These are phyloP conservation scores for Quercus gilva DNA, from an alignment of 306 rosid species.

Conservation along the genomic window DNA sequence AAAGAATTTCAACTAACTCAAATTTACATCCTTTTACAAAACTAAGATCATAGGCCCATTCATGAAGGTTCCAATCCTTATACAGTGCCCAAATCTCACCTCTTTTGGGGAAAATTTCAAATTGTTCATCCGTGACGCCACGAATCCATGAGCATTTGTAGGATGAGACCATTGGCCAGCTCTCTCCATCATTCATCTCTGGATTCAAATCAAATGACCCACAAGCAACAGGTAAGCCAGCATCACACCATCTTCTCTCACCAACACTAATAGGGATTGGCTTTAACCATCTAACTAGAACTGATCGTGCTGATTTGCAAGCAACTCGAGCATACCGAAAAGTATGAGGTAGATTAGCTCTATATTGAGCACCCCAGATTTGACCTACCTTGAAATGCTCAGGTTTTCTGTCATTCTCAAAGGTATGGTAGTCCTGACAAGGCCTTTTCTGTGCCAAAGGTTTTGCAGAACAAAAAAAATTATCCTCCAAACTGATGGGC, in stretches of 20 bases:
- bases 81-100: conserved; percentile 33
- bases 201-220: conserved; percentile 13
- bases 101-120: conserved; percentile 23
- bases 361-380: conserved; percentile 19
- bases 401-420: conserved; percentile 13
- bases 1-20: conserved; percentile 22
- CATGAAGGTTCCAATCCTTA: conserved; percentile 17
- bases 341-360: background rate
- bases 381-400: conserved; percentile 14
- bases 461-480: background rate
- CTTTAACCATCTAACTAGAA: conserved; percentile 14
- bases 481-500: background rate
- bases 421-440: conserved; percentile 16
- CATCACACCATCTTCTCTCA: conserved; percentile 30
- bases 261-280: conserved; percentile 11
- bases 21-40: background rate
- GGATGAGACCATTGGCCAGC: conserved; percentile 1
- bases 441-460: background rate
- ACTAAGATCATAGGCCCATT: background rate
- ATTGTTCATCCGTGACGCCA: conserved; percentile 9
- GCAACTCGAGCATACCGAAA: conserved; percentile 11
- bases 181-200: background rate
- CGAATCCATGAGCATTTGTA: conserved; percentile 12
- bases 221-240: conserved; percentile 28
- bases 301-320: background rate